Evolutionary conservation across 1,284 basidiomycete species (phyloP), one percentile per base, ranked within the genome.

Genomic region (Rhodofomes roseus): DNA sequence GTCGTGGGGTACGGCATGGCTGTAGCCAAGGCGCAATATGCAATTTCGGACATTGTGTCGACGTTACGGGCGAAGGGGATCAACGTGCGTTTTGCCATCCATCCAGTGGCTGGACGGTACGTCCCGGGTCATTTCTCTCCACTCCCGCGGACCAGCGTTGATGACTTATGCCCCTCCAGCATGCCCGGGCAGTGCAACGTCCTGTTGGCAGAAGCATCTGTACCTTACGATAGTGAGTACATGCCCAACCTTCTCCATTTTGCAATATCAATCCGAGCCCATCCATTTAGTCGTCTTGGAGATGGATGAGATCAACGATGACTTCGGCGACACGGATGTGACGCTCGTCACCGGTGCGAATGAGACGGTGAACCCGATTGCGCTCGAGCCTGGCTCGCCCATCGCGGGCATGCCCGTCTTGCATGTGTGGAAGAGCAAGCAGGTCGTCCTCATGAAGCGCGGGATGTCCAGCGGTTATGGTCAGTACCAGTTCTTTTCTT

Each of bases 271-370:
- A n/a, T 37, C 40, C 54, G 48, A 1, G 56, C 36, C 20, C 37
- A 2, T 11, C 53, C 12, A 48, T 50, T 31, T 65, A 92, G 91
- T 93, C 63, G 91, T 93, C 31, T 78, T 91, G 57, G 92, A 94
- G 76, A 93, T 94, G 92, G 92, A 94, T 65, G 92, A 94, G 74
- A 93, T 94, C 75, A 93, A 94, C 69, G 91, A 93, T 55, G 92
- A 94, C 71, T 94, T 94, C 73, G 77, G 79, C 57, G 88, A 91
- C 36, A 93, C 92, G 0, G 92, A 94, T 70, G 82, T 94, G 11
- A 90, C 89, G 12, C 82, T 94, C 22, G 91, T 92, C 63, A 91
- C 92, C 63, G 92, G 92, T 50, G 92, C 92, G n/a, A 94, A 94
- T 66, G 92, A 94, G 71, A 94, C 92, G 1, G 91, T 93, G 56